Evolutionary conservation across 345 rosid genomes (phyloP).

Genomic region (Lepidium aucheri): DNA sequence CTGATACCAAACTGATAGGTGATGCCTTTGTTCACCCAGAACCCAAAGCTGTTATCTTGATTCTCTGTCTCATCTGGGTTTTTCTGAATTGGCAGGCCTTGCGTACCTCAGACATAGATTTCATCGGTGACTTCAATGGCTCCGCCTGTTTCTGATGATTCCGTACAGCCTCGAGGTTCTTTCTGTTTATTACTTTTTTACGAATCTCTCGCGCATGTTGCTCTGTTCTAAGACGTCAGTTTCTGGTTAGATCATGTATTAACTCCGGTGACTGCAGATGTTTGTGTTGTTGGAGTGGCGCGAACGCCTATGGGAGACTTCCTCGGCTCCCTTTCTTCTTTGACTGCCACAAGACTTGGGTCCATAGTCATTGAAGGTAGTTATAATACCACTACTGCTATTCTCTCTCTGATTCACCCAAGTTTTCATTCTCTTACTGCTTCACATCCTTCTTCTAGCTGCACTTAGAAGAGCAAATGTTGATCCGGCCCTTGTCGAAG

Average conservation of each 20-base stretch:
- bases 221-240: not conserved
- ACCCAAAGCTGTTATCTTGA: conserved; percentile 9
- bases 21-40: not conserved
- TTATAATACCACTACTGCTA: not conserved
- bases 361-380: conserved; percentile 69
- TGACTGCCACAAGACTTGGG: conserved; percentile 78
- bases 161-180: conserved; percentile 48
- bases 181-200: not conserved
- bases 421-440: not conserved
- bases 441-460: conserved; percentile 30
- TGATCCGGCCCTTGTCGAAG: conserved; percentile 85
- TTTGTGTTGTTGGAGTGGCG: conserved; percentile 90
- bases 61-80: conserved; percentile 12
- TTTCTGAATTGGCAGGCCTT: not conserved
- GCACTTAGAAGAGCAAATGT: conserved; percentile 80
- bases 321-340: conserved; percentile 76
- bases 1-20: conserved; percentile 1
- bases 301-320: conserved; percentile 87
- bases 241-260: conserved; percentile 8
- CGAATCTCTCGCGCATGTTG: not conserved
- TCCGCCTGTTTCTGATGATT: conserved; percentile 25
- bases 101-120: not conserved
- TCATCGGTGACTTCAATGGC: conserved; percentile 34
- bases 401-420: not conserved
- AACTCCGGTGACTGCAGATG: conserved; percentile 45